Evolutionary conservation across 2,329 filamentous ascomycete species (phyloP), one percentile per base, ranked within the genome.

Genomic region (Grosmannia huntii): DNA sequence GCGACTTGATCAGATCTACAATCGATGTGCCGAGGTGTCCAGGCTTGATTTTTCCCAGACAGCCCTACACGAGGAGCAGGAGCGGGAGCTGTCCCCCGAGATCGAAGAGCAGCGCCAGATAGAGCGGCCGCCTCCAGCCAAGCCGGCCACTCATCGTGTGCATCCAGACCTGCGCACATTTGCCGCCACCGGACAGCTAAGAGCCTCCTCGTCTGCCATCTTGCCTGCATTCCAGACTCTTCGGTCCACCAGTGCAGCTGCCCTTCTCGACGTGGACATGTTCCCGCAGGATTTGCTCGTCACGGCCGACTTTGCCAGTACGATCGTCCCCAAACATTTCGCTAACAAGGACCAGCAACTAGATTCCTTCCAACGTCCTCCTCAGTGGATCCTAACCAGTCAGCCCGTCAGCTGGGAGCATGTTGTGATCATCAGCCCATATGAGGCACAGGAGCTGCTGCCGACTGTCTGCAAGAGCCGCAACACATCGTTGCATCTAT

Each of bases 1-100:
- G 53, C 16, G n/a, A 4, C 16, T 16, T 11, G 54, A 60, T 0
- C 66, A 74, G 12, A 74, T 76, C 57, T 66, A 65, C 0, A 61
- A 67, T 9, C 31, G 3, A 46, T 62, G 0, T 62, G 70, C 72
- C 0, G 31, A 33, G 31, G 31, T 33, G 31, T 33, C 31, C 11
- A 33, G 31, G 9, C 31, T 33, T 9, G 11, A 33, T 33, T 33
- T 33, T 9, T 33, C 31, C 9, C 6, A 33, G 9, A 33, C 31
- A 9, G 68, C 69, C 0, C 68, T 87, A 0, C 70, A 80, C 3
- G 83, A 88, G 63, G 86, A 89, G 59, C 83, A 89, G 62, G 85
- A 89, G 65, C 75, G 85, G 0, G 86, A 89, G 61, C 70, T 89
- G 0, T 74, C 81, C 0, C 82, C 82, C 0, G 85, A 90, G 60